Percentiles rank a stretch among this genome's conserved stretches.
Conservation (phyloP, 73 alveolate species). For the Diophrys appendiculata region DNA sequence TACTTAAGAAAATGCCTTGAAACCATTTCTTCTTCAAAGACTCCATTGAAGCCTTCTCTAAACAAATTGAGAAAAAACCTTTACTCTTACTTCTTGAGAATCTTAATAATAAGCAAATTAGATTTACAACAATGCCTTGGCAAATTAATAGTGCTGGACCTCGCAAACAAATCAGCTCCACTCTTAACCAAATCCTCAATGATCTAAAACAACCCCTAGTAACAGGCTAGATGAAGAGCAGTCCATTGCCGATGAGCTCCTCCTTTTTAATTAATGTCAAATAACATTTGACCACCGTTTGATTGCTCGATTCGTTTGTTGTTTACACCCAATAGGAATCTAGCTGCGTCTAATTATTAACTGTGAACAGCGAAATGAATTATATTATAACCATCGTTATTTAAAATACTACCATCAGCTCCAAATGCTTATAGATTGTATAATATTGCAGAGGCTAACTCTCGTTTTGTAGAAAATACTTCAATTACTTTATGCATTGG, state of each 20-base stretch:
- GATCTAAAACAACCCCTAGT: background rate
- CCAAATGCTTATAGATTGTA: background rate
- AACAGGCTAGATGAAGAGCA: background rate
- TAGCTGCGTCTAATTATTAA: background rate
- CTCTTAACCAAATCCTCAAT: background rate
- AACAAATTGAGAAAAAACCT: no score
- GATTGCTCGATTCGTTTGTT: background rate
- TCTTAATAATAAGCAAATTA: background rate
- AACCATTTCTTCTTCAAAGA: background rate
- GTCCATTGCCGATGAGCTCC: background rate
- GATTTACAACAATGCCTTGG: background rate
- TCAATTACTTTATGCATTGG: background rate
- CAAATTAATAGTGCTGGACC: background rate
- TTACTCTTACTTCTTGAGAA: background rate
- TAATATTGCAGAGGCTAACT: background rate
- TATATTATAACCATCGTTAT: background rate
- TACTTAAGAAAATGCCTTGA: background rate
- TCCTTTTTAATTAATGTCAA: background rate
- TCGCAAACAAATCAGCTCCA: background rate
- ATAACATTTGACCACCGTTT: background rate
- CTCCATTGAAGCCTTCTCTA: no score
- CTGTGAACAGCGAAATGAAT: background rate
- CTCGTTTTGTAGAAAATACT: background rate
- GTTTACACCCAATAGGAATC: background rate
- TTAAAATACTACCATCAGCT: background rate